Base-by-base conservation (phyloP, 495 filamentous ascomycete genomes). In the Talaromyces wortmannii region DNA sequence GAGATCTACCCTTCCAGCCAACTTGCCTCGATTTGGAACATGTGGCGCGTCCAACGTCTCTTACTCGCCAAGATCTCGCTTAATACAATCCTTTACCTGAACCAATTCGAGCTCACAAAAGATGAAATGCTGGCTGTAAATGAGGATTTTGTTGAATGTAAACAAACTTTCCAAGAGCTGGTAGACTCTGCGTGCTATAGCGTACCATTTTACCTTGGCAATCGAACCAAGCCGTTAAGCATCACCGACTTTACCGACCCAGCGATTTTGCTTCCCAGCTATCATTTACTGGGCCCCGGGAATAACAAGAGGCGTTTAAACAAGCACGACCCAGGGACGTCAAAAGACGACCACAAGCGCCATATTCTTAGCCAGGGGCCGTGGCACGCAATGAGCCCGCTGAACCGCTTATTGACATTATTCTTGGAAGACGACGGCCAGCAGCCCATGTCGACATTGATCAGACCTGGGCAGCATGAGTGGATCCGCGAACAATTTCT, bases 21-120 rank as follows among this genome's bases (percentile, higher is more conserved):
- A 17, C 55, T 57, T 48, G 59, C 7, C 4, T 46, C 13, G 4
- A 57, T 61, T 42, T 61, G 59, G 59, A 61, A 61, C 23, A 36
- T 55, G 45, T 61, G 55, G 55, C 59, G 59, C 47, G 3, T 61
- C n/a, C 59, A 61, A 23, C 59, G 59, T 31, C 50, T 61, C 51
- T 17, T 61, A 31, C 50, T 60, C 10, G 11, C 36, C 18, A 57
- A 47, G 36, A 50, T 61, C 46, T 50, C 43, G 10, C 11, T 59
- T 36, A 23, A 32, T 40, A 13, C 36, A 5, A 40, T 48, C 46
- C 23, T 4, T 30, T 51, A 40, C 13, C 36, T 13, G 13, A 10
- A 1, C 8, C 8, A 40, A 40, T 40, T 5, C 36, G 36, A 40
- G 1, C 8, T 10, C 1, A 8, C 8, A 40, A 13, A 8, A 8